Percentiles rank a stretch among this genome's conserved stretches.
These are phyloP conservation scores for Deinandra increscens DNA, from an alignment of 129 eudicot species.

Conservation along the genomic window DNA sequence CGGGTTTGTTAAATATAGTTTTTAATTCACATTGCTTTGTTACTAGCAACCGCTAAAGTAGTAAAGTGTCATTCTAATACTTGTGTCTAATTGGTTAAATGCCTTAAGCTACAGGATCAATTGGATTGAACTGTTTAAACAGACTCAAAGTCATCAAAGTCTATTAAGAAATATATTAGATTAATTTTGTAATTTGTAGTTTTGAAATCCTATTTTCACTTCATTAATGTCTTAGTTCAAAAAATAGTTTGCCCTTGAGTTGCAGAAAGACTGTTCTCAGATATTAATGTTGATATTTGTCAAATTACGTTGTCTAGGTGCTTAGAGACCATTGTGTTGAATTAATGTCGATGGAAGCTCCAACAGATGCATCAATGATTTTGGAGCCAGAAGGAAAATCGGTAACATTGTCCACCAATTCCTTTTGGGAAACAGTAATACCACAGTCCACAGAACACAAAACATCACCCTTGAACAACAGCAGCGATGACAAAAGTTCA, in stretches of 20 bases:
- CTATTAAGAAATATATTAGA: background rate
- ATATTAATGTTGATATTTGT: background rate
- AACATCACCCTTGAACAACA: slow-evolving; percentile 25
- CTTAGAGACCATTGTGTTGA: slow-evolving; percentile 78
- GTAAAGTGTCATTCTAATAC: background rate
- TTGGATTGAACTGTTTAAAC: background rate
- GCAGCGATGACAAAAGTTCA: slow-evolving; percentile 6
- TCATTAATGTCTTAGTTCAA: background rate
- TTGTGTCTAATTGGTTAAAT: background rate
- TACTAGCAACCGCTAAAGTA: background rate
- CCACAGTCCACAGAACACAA: slow-evolving; percentile 29
- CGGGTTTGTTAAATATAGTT: slow-evolving; percentile 4
- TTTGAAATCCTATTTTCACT: background rate
- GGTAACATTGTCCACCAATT: slow-evolving; percentile 31
- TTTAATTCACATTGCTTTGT: background rate
- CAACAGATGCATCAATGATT: slow-evolving; percentile 46
- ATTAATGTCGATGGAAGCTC: slow-evolving; percentile 72
- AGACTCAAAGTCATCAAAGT: background rate
- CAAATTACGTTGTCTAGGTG: slow-evolving; percentile 38
- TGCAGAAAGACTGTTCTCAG: background rate
- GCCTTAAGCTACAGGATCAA: background rate
- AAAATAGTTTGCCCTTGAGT: slow-evolving; percentile 5
- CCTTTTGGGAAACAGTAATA: slow-evolving; percentile 60
- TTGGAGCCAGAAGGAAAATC: slow-evolving; percentile 73
- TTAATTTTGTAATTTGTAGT: background rate